phyloP scores from a whole-genome alignment of 441 rosid genomes.

The Sinapis alba region DNA sequence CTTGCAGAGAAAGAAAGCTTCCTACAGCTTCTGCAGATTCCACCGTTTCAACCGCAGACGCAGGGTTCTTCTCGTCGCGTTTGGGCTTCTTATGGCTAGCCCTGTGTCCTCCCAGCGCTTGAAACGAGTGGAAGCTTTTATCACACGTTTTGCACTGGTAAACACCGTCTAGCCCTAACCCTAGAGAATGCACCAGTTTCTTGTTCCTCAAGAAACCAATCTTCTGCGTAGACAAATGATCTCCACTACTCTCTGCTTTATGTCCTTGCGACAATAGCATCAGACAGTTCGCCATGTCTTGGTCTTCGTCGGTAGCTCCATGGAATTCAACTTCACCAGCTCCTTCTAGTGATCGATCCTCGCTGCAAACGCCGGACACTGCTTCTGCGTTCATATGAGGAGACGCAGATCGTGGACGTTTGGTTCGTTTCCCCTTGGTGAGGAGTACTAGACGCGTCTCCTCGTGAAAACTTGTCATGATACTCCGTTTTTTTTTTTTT shows the following conservation, averaged over 20 bases:
- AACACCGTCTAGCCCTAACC: constrained; percentile 43
- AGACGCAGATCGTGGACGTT: constrained; percentile 48
- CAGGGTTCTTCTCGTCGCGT: constrained; percentile 29
- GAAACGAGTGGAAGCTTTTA: constrained; percentile 63
- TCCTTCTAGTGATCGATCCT: constrained; percentile 19
- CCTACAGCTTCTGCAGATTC: constrained; percentile 24
- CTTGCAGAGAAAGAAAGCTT: constrained; percentile 60
- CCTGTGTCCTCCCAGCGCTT: constrained; percentile 71
- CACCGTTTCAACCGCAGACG: constrained; percentile 10
- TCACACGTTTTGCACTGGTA: constrained; percentile 67
- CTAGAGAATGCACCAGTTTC: constrained; percentile 32
- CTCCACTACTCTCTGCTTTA: constrained; percentile 8
- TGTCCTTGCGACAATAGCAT: constrained; percentile 53
- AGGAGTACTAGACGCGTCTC: constrained; percentile 41
- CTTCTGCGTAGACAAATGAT: constrained; percentile 11
- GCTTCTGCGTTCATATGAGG: constrained; percentile 39
- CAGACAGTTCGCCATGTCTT: constrained; percentile 65
- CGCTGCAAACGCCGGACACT: constrained; percentile 39
- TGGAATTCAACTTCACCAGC: constrained; percentile 18
- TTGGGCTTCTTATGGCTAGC: constrained; percentile 66
- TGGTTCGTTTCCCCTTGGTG: constrained; percentile 59
- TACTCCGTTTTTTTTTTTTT: constrained; percentile 2
- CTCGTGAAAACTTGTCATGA: constrained; percentile 47
- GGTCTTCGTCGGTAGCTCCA: constrained; percentile 48
- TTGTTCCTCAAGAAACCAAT: constrained; percentile 19